Conservation (phyloP, 2,329 filamentous ascomycete species). For the Amauroascus niger region DNA sequence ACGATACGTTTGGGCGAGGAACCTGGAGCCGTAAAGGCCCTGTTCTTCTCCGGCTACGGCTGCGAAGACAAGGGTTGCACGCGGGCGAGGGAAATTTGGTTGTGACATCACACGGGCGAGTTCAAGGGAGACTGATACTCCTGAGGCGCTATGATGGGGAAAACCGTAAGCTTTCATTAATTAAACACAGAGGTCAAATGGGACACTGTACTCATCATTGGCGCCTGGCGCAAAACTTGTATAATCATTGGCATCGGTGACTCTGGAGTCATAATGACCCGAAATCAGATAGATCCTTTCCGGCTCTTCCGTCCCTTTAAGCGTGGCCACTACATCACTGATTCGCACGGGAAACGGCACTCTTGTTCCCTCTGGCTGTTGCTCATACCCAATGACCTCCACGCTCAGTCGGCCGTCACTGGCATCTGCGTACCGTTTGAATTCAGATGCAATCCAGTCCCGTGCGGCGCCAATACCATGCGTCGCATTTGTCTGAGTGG, state of each 20-base stretch:
- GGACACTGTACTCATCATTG: conserved; percentile 11
- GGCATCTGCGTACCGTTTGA: conserved; percentile 11
- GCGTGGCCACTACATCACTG: conserved; percentile 12
- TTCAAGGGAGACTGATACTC: conserved; percentile 13
- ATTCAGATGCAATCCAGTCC: conserved; percentile 12
- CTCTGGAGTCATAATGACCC: conserved; percentile 12
- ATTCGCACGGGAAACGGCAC: conserved; percentile 12
- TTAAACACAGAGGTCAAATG: no score
- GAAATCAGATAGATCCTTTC: conserved; percentile 13
- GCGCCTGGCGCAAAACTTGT: conserved; percentile 12
- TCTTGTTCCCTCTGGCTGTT: conserved; percentile 11
- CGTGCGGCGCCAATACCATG: conserved; percentile 13
- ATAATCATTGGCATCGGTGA: conserved; percentile 8
- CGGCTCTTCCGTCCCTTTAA: conserved; percentile 10
- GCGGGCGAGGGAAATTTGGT: conserved; percentile 6
- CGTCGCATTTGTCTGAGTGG: conserved; percentile 13
- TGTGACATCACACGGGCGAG: conserved; percentile 14
- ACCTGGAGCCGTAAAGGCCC: conserved; percentile 9
- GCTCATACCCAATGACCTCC: conserved; percentile 12
- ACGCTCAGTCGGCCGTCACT: conserved; percentile 12
- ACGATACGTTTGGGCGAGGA: conserved; percentile 9
- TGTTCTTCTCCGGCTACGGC: conserved; percentile 15
- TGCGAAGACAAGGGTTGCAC: conserved; percentile 13
- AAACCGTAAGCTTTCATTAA: background rate
- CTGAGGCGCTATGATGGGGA: conserved; percentile 7